Evolutionary conservation across 2,329 filamentous ascomycete species (phyloP), one percentile per base, ranked within the genome.

Genomic region (Aspergillus sp.): DNA sequence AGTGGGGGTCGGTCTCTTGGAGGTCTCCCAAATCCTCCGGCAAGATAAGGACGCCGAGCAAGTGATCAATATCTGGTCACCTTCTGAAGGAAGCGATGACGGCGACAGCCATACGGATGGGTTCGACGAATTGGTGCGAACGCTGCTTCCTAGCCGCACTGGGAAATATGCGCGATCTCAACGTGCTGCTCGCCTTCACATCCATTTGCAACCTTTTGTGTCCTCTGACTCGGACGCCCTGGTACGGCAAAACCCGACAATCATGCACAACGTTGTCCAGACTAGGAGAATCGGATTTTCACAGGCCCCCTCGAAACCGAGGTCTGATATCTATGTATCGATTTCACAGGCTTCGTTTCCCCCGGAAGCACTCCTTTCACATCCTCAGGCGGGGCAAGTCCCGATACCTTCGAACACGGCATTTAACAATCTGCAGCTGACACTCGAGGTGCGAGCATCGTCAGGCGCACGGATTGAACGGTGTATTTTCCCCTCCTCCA

Each of bases 291-390:
- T 98, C 74, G 95, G 93, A 2, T 98, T 99, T 73, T 91, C 94
- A 3, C 93, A 93, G 12, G 93, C 93, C 1, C 94, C 95, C 0
- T 92, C 90, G 0, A 93, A 92, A 72, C 84, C 90, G 16, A 84
- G 96, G 68, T 97, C 92, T 11, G 96, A 99, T 73, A 98, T 99
- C 54, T 99, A 99, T 72, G 77, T 99, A 49, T 97, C 92, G 0
- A 77, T 99, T 52, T 87, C 87, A 59, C 88, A 92, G 63, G 90
- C 92, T 0, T 82, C 88, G n/a, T 80, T 99, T 24, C 88, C 89
- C 18, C 87, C 87, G 58, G 84, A 86, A 64, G 84, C 85, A 11
- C 79, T 85, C 46, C 76, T 89, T 22, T 84, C 86, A 9, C 87
- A 90, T 69, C 86, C 87, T 0, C 91, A 96, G 68, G 88, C 90